Evolutionary conservation across 495 filamentous ascomycete genomes (phyloP).

Genomic region (Penicillium alfredii): DNA sequence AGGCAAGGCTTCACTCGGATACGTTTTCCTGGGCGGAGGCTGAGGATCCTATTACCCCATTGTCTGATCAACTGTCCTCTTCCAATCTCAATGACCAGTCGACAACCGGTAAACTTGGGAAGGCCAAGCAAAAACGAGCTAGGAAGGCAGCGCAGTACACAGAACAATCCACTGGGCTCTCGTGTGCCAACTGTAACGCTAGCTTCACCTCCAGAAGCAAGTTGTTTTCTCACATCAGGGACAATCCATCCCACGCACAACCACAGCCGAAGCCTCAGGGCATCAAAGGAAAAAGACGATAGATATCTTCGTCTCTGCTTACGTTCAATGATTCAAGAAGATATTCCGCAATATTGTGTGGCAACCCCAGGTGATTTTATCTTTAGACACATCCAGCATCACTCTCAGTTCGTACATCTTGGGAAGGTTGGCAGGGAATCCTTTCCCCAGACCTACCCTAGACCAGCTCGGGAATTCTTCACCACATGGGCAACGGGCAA

Average conservation of each 20-base stretch:
- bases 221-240: constrained; percentile 69
- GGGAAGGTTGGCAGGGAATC: too few relatives aligned
- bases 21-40: constrained; percentile 1
- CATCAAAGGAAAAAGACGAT: constrained; percentile 25
- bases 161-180: constrained; percentile 32
- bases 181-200: constrained; percentile 56
- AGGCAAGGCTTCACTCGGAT: constrained; percentile 23
- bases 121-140: constrained; percentile 81
- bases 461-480: constrained; percentile 75
- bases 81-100: constrained; percentile 16
- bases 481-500: constrained; percentile 83
- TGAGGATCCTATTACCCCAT: constrained; percentile 8
- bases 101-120: constrained; percentile 57
- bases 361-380: too few relatives aligned
- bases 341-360: too few relatives aligned
- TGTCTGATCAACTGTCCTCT: constrained; percentile 21
- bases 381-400: too few relatives aligned
- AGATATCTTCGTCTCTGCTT: too few relatives aligned
- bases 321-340: too few relatives aligned
- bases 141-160: constrained; percentile 68
- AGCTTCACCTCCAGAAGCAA: constrained; percentile 62
- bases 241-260: constrained; percentile 51
- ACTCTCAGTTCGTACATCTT: constrained; percentile 1
- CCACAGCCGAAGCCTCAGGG: constrained; percentile 29
- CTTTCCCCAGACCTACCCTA: constrained; percentile 53